Evolutionary conservation across 1,284 basidiomycete genomes (phyloP), one percentile per base, ranked within the genome.

Genomic region (Ustilago crameri): DNA sequence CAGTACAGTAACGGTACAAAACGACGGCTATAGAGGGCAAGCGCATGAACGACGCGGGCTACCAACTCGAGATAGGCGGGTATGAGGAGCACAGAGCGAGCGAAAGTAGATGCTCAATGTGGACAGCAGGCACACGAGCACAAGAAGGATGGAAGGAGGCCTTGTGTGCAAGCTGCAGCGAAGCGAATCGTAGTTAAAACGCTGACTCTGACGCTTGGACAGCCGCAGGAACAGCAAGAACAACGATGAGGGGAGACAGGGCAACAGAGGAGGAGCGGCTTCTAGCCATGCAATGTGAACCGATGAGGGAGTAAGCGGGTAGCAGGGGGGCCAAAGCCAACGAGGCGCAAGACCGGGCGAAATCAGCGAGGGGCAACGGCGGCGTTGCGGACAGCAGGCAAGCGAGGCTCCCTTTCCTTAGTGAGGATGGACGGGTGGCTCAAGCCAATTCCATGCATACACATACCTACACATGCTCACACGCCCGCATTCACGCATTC

Each of bases 31-130:
- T 5, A 46, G 42, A n/a, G n/a, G 3, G 22, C 40, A n/a, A 17
- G 15, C 51, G 34, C 38, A 51, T 37, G n/a, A 5, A 30, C 30
- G 7, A 12, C 12, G 30, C 12, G 12, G 7, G 5, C 30, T 30
- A 7, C 12, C 20, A 49, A 30, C 42, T 12, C 38, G 38, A 40
- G 35, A 37, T 5, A 37, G 14, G 35, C 7, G 45, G 51, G 51
- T 32, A 55, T 45, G 46, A 26, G 34, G 9, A 17, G 27, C 22
- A 30, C 10, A 41, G 24, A 20, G 26, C 4, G 24, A 37, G 42
- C 23, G 22, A 9, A n/a, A 27, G 62, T 65, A 65, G 62, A 65
- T 65, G 62, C 55, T 58, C 55, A 65, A 65, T 51, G 32, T 57
- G 18, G 32, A 30, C 24, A 30, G 46, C 42, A 44, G 60, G 41